Conservation (phyloP, 495 filamentous ascomycete species). For the Pyrenula aspistea region DNA sequence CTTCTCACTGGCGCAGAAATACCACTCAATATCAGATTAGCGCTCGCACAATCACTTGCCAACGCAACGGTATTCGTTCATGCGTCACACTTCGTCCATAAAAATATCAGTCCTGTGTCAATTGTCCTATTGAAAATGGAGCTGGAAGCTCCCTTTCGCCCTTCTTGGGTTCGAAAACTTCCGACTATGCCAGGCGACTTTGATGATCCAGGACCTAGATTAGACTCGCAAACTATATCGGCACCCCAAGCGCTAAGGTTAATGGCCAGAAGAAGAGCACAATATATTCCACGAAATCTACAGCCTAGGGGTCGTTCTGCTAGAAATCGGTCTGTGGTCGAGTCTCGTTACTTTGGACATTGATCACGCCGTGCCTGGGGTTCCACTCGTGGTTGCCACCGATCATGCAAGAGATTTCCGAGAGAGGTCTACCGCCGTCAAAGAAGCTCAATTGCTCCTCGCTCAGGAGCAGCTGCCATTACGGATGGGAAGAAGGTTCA, state of each 20-base stretch:
- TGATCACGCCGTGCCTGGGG: neutral
- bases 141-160: slow-evolving; percentile 6
- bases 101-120: slow-evolving; percentile 32
- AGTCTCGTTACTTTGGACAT: slow-evolving; percentile 18
- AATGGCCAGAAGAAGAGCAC: slow-evolving; percentile 19
- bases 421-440: slow-evolving; percentile 12
- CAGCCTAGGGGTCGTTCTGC: slow-evolving; percentile 31
- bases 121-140: slow-evolving; percentile 18
- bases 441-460: slow-evolving; percentile 24
- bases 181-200: slow-evolving; percentile 9
- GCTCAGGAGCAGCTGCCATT: slow-evolving; percentile 24
- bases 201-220: slow-evolving; percentile 12
- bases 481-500: slow-evolving; percentile 38
- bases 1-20: neutral
- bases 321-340: slow-evolving; percentile 30
- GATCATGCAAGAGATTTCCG: neutral
- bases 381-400: neutral
- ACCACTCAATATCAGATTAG: slow-evolving; percentile 5
- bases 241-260: slow-evolving; percentile 25
- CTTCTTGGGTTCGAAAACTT: slow-evolving; percentile 30
- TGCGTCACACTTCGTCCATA: slow-evolving; percentile 29
- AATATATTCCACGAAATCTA: slow-evolving; percentile 37
- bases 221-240: slow-evolving; percentile 30
- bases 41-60: slow-evolving; percentile 20
- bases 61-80: slow-evolving; percentile 28